phyloP scores from a whole-genome alignment of 2,329 filamentous ascomycete genomes.

The Spiromastix sp. region DNA sequence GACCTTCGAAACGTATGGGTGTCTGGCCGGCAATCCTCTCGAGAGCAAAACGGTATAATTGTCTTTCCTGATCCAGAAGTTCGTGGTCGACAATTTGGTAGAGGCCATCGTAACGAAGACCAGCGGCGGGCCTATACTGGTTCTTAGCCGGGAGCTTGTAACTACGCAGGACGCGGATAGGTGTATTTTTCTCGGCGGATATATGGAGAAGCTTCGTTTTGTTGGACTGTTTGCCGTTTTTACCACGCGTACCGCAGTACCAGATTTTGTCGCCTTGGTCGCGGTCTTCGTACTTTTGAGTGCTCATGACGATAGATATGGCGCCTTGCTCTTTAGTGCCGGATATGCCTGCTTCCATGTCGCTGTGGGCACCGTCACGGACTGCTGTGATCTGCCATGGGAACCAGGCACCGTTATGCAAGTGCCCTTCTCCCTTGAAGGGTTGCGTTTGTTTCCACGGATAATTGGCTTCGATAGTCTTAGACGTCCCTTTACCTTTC shows the following conservation, averaged over 20 bases:
- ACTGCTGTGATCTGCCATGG: conserved; percentile 12
- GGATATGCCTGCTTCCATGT: conserved; percentile 32
- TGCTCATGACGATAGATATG: conserved; percentile 45
- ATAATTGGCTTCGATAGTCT: not conserved
- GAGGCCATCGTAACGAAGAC: conserved; percentile 49
- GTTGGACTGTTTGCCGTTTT: conserved; percentile 16
- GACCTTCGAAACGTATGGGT: conserved; percentile 36
- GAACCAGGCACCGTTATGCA: conserved; percentile 20
- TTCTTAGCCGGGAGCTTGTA: conserved; percentile 23
- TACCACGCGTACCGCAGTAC: conserved; percentile 42
- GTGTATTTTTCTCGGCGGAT: conserved; percentile 24
- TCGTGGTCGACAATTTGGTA: conserved; percentile 37
- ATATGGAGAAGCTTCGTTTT: conserved; percentile 36
- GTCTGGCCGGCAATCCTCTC: conserved; percentile 33
- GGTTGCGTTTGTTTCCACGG: not conserved
- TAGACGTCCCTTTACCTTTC: conserved; percentile 4
- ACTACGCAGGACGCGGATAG: conserved; percentile 43
- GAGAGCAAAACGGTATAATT: conserved; percentile 40
- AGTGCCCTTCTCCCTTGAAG: conserved; percentile 9
- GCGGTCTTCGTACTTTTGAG: conserved; percentile 35
- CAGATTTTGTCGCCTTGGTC: conserved; percentile 41
- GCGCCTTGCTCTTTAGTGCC: conserved; percentile 38
- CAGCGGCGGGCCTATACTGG: conserved; percentile 35
- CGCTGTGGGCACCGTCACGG: conserved; percentile 19
- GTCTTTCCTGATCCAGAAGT: conserved; percentile 29